These are phyloP conservation scores for Botrytis hyacinthi DNA, from an alignment of 2,329 filamentous ascomycete genomes.

Conservation along the genomic window DNA sequence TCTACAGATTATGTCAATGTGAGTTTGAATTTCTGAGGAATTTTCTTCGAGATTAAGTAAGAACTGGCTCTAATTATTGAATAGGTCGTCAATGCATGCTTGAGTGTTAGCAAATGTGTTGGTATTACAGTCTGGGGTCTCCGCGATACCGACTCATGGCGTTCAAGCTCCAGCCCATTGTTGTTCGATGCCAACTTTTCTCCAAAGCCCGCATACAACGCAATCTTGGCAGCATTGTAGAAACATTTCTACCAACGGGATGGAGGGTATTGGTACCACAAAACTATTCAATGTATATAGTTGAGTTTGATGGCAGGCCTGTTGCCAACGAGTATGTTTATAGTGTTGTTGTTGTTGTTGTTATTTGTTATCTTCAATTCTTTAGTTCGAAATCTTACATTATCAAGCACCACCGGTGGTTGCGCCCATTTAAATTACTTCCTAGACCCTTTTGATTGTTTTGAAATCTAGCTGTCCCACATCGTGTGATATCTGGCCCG, in stretches of 20 bases:
- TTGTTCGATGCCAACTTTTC: slow-evolving; percentile 53
- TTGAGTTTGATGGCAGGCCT: background rate
- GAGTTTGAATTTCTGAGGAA: slow-evolving; percentile 11
- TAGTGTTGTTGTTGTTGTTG: background rate
- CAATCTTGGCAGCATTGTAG: slow-evolving; percentile 31
- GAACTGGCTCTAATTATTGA: background rate
- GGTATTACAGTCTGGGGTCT: slow-evolving; percentile 39
- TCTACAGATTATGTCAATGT: slow-evolving; percentile 25
- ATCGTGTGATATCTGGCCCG: background rate
- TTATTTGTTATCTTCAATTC: background rate
- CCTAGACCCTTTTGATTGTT: background rate
- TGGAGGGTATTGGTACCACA: background rate
- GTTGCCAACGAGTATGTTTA: background rate
- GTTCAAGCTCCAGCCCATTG: slow-evolving; percentile 49
- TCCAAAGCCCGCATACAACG: slow-evolving; percentile 52
- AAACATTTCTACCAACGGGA: background rate
- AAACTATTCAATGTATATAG: background rate
- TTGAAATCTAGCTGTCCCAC: no score
- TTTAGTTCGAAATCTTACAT: background rate
- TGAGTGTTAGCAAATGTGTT: slow-evolving; percentile 35
- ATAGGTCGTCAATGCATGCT: slow-evolving; percentile 33
- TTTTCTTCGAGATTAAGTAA: background rate
- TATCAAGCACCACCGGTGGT: background rate
- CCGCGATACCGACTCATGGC: slow-evolving; percentile 49
- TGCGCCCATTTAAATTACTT: background rate